These are phyloP conservation scores for Lagerstroemia speciosa DNA, from an alignment of 345 rosid species.

Conservation along the genomic window DNA sequence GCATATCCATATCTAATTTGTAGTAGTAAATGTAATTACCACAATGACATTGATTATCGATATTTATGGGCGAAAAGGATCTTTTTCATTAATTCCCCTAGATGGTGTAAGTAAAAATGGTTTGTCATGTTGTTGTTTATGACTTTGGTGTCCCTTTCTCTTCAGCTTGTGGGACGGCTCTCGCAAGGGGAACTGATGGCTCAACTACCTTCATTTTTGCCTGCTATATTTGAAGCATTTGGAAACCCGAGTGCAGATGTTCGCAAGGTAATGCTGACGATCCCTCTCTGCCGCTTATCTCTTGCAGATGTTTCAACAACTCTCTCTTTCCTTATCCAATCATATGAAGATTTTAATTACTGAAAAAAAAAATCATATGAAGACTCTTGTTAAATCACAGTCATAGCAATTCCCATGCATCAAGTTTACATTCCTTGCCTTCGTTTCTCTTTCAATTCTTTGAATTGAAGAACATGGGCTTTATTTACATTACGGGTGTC, in stretches of 20 bases:
- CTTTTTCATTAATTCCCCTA: neutral
- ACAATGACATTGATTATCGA: neutral
- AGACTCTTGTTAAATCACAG: too few relatives aligned
- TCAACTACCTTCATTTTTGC: constrained; percentile 50
- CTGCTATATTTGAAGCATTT: constrained; percentile 52
- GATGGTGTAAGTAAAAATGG: neutral
- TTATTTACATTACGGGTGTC: too few relatives aligned
- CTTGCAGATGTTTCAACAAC: neutral
- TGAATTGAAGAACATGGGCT: too few relatives aligned
- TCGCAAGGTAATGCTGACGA: constrained; percentile 39
- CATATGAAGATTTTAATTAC: too few relatives aligned
- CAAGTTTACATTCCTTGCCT: too few relatives aligned
- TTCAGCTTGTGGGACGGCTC: constrained; percentile 44
- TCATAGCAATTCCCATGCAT: too few relatives aligned
- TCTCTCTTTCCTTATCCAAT: neutral
- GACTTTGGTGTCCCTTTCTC: neutral
- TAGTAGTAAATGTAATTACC: neutral
- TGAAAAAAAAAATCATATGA: too few relatives aligned
- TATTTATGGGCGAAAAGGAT: neutral
- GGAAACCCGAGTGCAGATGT: constrained; percentile 53
- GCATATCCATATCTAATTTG: neutral
- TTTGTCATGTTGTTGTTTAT: neutral
- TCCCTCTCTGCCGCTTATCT: neutral
- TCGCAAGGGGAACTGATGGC: constrained; percentile 49
- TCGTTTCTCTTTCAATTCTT: too few relatives aligned